Evolutionary conservation across 805 yeast species (phyloP).

Genomic region (Wickerhamiella sorbophila): DNA sequence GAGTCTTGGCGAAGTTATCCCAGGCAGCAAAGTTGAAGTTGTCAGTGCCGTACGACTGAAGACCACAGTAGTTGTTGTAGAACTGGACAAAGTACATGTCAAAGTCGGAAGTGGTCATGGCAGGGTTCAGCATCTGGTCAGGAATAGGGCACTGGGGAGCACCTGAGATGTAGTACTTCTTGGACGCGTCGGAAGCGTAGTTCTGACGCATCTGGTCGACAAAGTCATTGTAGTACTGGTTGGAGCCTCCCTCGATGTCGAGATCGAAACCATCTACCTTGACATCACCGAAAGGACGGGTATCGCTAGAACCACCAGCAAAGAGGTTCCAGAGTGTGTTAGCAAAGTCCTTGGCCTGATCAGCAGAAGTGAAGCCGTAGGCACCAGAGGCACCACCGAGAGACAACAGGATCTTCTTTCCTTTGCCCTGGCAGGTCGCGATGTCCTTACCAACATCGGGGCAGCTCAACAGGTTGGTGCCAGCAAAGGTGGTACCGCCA

Average conservation of each 20-base stretch:
- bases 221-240: constrained; percentile 39
- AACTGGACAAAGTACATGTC: constrained; percentile 54
- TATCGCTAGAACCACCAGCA: constrained; percentile 30
- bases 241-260: constrained; percentile 37
- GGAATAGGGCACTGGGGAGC: constrained; percentile 60
- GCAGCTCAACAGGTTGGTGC: constrained; percentile 33
- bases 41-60: constrained; percentile 16
- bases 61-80: constrained; percentile 42
- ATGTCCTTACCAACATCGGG: constrained; percentile 43
- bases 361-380: constrained; percentile 35
- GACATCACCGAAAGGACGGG: constrained; percentile 37
- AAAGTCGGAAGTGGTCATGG: constrained; percentile 32
- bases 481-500: constrained; percentile 17
- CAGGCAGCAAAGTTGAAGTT: constrained; percentile 34
- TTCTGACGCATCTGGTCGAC: constrained; percentile 23
- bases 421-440: constrained; percentile 51
- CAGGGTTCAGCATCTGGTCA: constrained; percentile 33
- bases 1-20: constrained; percentile 33
- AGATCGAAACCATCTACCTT: constrained; percentile 57
- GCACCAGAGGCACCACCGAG: constrained; percentile 40
- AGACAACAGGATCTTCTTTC: constrained; percentile 61
- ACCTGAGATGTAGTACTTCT: constrained; percentile 41
- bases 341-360: constrained; percentile 35
- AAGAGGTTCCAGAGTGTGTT: constrained; percentile 33
- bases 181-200: constrained; percentile 20